Evolutionary conservation across 306 rosid genomes (phyloP).

Genomic region (Trifolium dubium): DNA sequence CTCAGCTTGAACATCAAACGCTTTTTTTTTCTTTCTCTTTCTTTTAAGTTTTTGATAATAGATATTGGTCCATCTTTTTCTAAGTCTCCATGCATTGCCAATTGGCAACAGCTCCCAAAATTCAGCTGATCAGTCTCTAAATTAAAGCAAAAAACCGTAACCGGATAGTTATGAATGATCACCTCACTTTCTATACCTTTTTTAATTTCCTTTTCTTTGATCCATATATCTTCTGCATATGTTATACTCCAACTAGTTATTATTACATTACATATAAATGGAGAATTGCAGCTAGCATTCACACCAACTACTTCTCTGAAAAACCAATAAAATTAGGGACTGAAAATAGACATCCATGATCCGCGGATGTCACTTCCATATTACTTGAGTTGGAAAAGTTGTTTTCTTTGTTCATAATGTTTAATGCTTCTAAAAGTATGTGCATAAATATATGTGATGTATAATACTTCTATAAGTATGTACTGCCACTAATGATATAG

Average conservation of each 20-base stretch:
- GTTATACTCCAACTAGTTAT: no score
- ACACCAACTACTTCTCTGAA: slow-evolving; percentile 61
- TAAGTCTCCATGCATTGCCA: slow-evolving; percentile 50
- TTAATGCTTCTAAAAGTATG: slow-evolving; percentile 55
- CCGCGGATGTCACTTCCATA: slow-evolving; percentile 60
- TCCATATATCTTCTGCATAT: slow-evolving; percentile 11
- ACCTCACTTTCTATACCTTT: slow-evolving; percentile 34
- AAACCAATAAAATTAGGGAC: slow-evolving; percentile 53
- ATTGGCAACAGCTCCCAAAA: slow-evolving; percentile 35
- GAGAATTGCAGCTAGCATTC: slow-evolving; percentile 48
- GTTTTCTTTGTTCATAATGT: slow-evolving; percentile 46
- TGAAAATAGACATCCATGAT: slow-evolving; percentile 62
- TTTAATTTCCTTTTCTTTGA: not conserved
- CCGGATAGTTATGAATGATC: not conserved
- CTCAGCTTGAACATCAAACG: slow-evolving; percentile 46
- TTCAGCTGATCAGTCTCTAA: slow-evolving; percentile 12
- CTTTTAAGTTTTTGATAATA: not conserved
- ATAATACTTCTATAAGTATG: slow-evolving; percentile 40
- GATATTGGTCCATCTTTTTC: slow-evolving; percentile 42
- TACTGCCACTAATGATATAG: slow-evolving; percentile 49
- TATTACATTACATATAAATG: slow-evolving; percentile 42
- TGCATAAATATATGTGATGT: slow-evolving; percentile 54
- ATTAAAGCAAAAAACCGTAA: slow-evolving; percentile 8
- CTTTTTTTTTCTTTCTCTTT: not conserved
- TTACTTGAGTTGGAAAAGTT: slow-evolving; percentile 42